Base-by-base conservation (phyloP, 805 yeast genomes). In the Yarrowia sp. region DNA sequence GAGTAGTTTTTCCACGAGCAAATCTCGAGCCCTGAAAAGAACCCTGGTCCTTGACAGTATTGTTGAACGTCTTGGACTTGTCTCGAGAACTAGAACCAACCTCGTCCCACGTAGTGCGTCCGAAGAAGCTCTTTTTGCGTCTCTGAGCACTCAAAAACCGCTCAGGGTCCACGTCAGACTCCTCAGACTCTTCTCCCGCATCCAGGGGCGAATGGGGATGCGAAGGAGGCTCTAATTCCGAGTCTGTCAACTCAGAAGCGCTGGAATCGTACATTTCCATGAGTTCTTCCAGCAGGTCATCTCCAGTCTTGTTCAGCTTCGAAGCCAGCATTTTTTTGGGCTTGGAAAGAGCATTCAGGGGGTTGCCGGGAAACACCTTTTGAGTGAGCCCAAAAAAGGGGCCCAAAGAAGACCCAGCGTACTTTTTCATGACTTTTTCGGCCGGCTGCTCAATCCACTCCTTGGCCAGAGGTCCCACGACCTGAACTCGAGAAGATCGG, bases 391-490 rank as follows among this genome's bases (percentile, higher is more conserved):
- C 16, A 30, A 58, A 58, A 14, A 58, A 41, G 40, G 63, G 63
- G 1, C 41, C 51, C 32, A 58, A 17, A 21, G 63, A 41, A 4
- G 63, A 58, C 6, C 63, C 51, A 1, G 51, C 49, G 32, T 58
- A 58, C 17, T n/a, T 8, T n/a, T 30, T 41, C 41, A 58, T 32
- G 51, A 58, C 51, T 30, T 41, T 58, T 6, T 58, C 63, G 2
- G 63, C 21, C 14, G 38, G 51, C 32, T 58, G 65, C 17, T 48
- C 38, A 17, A 72, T 62, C 68, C 71, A 68, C 38, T 66, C 70
- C 9, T 51, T 43, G 2, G 78, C 75, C n/a, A 73, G 68, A 8
- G 71, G 73, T 21, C 79, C 79, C 4, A 76, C 64, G n/a, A 75
- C 65, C 43, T 68, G 46, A 16, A 71, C 70, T 24, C 76, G 67